These are phyloP conservation scores for Pyrus bretschneideri DNA, from an alignment of 306 rosid species.

Conservation along the genomic window DNA sequence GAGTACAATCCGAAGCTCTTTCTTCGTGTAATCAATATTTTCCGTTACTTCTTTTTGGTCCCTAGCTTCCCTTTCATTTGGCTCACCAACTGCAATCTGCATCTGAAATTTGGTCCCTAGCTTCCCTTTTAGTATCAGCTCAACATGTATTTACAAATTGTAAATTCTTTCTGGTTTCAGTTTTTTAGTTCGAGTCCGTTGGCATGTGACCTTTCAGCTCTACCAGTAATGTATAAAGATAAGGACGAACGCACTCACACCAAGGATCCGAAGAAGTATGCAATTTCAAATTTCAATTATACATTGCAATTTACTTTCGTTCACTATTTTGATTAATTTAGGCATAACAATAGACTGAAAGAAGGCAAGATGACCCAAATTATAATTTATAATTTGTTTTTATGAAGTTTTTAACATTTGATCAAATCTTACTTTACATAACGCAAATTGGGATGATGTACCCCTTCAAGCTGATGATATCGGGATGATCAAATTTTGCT, in stretches of 20 bases:
- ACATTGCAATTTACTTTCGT: neutral
- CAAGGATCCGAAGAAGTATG: constrained; percentile 27
- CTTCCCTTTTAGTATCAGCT: neutral
- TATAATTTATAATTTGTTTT: neutral
- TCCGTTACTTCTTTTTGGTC: neutral
- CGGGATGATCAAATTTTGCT: neutral
- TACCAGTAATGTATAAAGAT: constrained; percentile 19
- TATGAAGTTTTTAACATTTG: neutral
- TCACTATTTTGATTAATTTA: neutral
- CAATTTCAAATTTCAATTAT: neutral
- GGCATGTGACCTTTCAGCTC: constrained; percentile 34
- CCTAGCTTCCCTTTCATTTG: neutral
- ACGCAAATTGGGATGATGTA: neutral
- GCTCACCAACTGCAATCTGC: neutral
- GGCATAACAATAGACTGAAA: neutral
- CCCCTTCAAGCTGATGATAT: too few species aligned
- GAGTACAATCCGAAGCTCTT: constrained; percentile 9
- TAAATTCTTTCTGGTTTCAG: constrained; percentile 22
- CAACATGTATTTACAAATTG: neutral
- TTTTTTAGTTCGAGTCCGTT: constrained; percentile 36
- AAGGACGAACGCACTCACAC: constrained; percentile 17
- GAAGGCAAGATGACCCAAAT: neutral
- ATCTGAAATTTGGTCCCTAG: neutral
- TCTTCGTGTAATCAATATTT: neutral
- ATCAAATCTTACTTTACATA: neutral